Evolutionary conservation across 2,329 filamentous ascomycete species (phyloP).

Genomic region (Apiospora sp.): DNA sequence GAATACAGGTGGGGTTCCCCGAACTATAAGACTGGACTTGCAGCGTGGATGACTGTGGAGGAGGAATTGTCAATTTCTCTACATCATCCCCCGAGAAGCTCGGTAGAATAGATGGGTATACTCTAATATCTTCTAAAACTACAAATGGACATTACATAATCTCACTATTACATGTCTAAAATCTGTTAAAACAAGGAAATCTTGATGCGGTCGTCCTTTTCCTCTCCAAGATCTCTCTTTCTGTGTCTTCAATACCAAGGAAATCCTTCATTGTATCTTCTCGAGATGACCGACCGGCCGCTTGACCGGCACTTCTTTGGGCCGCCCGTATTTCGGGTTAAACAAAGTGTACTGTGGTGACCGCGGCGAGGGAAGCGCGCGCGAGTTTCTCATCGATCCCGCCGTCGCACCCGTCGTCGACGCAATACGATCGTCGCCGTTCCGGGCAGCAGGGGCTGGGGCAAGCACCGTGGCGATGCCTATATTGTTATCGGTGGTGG

Average conservation of each 20-base stretch:
- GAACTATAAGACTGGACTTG: not conserved
- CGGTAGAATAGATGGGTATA: not conserved
- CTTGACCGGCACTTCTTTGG: constrained; percentile 20
- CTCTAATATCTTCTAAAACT: not conserved
- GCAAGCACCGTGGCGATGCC: constrained; percentile 29
- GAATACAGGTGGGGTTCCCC: not conserved
- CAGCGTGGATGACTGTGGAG: not conserved
- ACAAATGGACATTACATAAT: not conserved
- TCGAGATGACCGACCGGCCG: constrained; percentile 24
- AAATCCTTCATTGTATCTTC: constrained; percentile 11
- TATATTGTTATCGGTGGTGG: not conserved
- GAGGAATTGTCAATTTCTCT: not conserved
- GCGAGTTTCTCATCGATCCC: constrained; percentile 8
- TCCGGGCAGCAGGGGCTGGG: not conserved
- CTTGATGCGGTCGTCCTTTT: not conserved
- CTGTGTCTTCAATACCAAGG: not conserved
- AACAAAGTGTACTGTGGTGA: constrained; percentile 40
- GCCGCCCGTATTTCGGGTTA: constrained; percentile 37
- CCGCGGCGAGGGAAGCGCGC: constrained; percentile 24
- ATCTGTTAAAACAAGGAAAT: not conserved
- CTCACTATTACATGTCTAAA: not conserved
- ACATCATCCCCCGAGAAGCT: not conserved
- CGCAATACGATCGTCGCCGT: not conserved
- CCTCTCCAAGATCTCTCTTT: not conserved
- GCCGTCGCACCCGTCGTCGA: constrained; percentile 33